phyloP scores from a whole-genome alignment of 192 early-diverging fungal genomes.

The Entophlyctis helioformis region DNA sequence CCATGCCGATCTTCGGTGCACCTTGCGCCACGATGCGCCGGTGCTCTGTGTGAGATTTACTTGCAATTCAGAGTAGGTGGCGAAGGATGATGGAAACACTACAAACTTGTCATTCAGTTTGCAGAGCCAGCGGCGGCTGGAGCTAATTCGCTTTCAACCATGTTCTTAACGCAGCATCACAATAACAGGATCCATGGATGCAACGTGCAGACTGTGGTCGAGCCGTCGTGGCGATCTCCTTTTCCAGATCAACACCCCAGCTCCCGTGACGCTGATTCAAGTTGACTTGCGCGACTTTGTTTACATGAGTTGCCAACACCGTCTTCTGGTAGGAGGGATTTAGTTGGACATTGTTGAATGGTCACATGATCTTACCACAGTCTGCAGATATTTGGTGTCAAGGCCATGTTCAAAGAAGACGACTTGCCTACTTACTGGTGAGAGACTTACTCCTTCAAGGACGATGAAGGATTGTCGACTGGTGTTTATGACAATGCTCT shows the following conservation, averaged over 20 bases:
- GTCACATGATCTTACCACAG: not conserved
- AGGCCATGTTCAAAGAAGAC: constrained; percentile 31
- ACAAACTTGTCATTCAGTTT: too few relatives aligned
- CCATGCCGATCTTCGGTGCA: constrained; percentile 42
- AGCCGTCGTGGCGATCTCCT: constrained; percentile 39
- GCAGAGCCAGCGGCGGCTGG: too few relatives aligned
- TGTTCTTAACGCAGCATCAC: constrained; percentile 18
- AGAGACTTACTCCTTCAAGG: too few relatives aligned
- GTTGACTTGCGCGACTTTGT: constrained; percentile 20
- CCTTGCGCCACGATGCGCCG: constrained; percentile 41
- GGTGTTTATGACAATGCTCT: not conserved
- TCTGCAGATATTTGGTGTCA: constrained; percentile 25
- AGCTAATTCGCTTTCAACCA: not conserved
- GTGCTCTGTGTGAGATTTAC: constrained; percentile 33
- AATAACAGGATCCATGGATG: constrained; percentile 43
- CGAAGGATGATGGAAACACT: too few relatives aligned
- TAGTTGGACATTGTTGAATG: too few relatives aligned
- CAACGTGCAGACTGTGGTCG: constrained; percentile 44
- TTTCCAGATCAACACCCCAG: constrained; percentile 49
- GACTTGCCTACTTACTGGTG: too few relatives aligned
- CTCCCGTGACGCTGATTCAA: constrained; percentile 17
- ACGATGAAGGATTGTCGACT: not conserved
- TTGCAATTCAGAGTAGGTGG: constrained; percentile 28
- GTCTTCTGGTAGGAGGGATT: constrained; percentile 28
- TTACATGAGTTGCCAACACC: constrained; percentile 29